Percentiles rank a stretch among this genome's conserved stretches.
These are phyloP conservation scores for Aschersonia sp. DNA, from an alignment of 2,329 filamentous ascomycete genomes.

Conservation along the genomic window DNA sequence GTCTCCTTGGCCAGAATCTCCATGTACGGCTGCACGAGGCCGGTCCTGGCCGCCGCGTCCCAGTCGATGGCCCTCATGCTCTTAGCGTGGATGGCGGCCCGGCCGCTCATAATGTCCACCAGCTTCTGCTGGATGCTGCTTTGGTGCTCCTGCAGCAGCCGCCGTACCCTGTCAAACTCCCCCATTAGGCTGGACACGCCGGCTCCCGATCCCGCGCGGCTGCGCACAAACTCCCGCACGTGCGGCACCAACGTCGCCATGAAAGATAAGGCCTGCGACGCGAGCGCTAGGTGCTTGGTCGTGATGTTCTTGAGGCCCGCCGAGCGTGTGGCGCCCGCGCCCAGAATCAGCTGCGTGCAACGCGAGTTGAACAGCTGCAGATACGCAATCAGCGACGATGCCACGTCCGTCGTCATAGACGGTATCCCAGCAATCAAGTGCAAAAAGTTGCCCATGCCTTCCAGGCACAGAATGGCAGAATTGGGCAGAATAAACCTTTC, in stretches of 20 bases:
- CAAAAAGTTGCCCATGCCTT: constrained; percentile 69
- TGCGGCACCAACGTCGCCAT: constrained; percentile 79
- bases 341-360: constrained; percentile 89
- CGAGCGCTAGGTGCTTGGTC: constrained; percentile 84
- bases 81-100: constrained; percentile 59
- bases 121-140: constrained; percentile 84
- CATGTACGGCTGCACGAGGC: constrained; percentile 55
- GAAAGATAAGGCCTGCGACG: constrained; percentile 79
- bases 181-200: constrained; percentile 48
- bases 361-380: constrained; percentile 90
- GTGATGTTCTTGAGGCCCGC: constrained; percentile 93
- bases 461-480: constrained; percentile 68
- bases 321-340: constrained; percentile 76
- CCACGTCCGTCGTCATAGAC: constrained; percentile 75
- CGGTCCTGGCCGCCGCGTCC: constrained; percentile 35
- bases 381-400: constrained; percentile 66
- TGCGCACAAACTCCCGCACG: constrained; percentile 77
- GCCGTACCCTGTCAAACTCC: constrained; percentile 79
- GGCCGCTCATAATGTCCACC: constrained; percentile 78
- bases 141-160: constrained; percentile 78
- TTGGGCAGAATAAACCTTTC: constrained; percentile 76
- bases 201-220: constrained; percentile 45
- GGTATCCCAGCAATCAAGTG: constrained; percentile 75
- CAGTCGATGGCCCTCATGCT: constrained; percentile 63
- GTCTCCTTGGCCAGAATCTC: constrained; percentile 81